A percentile compares a stretch with the other conserved stretches of the same genome.
phyloP scores from a whole-genome alignment of 768 basidiomycete species.

The Boletales sp. region DNA sequence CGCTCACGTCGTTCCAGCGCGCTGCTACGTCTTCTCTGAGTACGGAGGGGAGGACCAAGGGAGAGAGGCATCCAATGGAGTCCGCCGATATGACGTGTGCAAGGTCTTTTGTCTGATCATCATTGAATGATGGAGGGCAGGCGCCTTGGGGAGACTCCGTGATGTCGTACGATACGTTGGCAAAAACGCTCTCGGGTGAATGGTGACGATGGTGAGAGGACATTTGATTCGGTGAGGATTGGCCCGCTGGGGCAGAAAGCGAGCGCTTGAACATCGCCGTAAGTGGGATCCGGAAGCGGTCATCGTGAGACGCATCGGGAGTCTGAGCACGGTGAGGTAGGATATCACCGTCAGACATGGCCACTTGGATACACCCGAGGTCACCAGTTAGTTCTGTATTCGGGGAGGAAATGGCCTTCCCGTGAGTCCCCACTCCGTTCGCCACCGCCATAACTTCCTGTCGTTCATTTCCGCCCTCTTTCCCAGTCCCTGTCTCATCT shows the following conservation, averaged over 20 bases:
- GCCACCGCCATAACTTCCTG: constrained; percentile 13
- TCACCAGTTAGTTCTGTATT: background rate
- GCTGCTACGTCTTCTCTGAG: constrained; percentile 28
- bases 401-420: constrained; percentile 3
- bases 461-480: constrained; percentile 25
- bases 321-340: constrained; percentile 26
- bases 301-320: constrained; percentile 22
- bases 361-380: background rate
- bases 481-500: constrained; percentile 2
- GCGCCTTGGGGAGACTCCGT: constrained; percentile 15
- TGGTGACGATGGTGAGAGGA: constrained; percentile 18
- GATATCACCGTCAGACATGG: constrained; percentile 2
- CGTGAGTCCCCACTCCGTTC: constrained; percentile 9
- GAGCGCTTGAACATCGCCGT: constrained; percentile 67
- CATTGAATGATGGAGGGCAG: constrained; percentile 8
- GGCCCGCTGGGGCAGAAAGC: constrained; percentile 50
- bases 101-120: constrained; percentile 23
- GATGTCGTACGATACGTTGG: constrained; percentile 30
- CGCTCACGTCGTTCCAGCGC: constrained; percentile 34
- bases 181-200: constrained; percentile 29
- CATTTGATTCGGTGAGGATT: constrained; percentile 8
- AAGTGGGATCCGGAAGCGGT: constrained; percentile 46
- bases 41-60: constrained; percentile 29
- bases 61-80: constrained; percentile 25
- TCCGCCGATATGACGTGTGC: constrained; percentile 20